Conservation (phyloP, 139 green algal genomes). For the Ulvella scutata region DNA sequence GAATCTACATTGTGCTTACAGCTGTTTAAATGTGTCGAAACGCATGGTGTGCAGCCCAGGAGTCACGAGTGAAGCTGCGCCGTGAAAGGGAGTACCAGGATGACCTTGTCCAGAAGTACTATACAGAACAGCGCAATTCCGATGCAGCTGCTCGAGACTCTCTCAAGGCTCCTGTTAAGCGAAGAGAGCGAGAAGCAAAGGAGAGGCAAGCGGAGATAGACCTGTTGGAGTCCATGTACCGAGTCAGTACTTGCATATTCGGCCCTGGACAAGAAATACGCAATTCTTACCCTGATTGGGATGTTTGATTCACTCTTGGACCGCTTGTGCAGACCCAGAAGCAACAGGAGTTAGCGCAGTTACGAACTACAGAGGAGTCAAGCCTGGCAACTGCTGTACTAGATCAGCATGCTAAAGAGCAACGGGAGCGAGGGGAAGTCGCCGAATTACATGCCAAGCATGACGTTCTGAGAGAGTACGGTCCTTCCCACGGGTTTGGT, state of each 20-base stretch:
- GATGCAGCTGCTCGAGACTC: slow-evolving; percentile 15
- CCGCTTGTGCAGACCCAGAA: slow-evolving; percentile 21
- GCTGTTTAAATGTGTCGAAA: too few species aligned
- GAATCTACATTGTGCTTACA: not conserved
- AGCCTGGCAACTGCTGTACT: slow-evolving; percentile 22
- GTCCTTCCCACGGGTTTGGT: not conserved
- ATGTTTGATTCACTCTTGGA: too few species aligned
- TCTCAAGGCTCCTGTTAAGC: slow-evolving; percentile 30
- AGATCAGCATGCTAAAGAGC: slow-evolving; percentile 13
- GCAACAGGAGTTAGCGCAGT: slow-evolving; percentile 14
- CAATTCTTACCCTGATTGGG: too few species aligned
- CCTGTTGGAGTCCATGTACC: slow-evolving; percentile 33
- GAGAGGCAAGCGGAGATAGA: slow-evolving; percentile 26
- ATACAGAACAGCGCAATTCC: slow-evolving; percentile 20
- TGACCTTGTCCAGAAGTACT: slow-evolving; percentile 29
- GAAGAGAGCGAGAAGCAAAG: slow-evolving; percentile 20
- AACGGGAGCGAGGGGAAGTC: slow-evolving; percentile 26
- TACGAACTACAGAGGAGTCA: slow-evolving; percentile 29
- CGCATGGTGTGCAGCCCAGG: not conserved
- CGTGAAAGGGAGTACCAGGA: not conserved
- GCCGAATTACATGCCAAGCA: slow-evolving; percentile 33
- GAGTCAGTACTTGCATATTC: too few species aligned
- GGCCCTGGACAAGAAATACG: too few species aligned
- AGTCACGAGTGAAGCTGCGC: not conserved
- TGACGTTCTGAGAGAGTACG: slow-evolving; percentile 39